These are phyloP conservation scores for Coemansia sp. DNA, from an alignment of 192 early-diverging fungal genomes.

Conservation along the genomic window DNA sequence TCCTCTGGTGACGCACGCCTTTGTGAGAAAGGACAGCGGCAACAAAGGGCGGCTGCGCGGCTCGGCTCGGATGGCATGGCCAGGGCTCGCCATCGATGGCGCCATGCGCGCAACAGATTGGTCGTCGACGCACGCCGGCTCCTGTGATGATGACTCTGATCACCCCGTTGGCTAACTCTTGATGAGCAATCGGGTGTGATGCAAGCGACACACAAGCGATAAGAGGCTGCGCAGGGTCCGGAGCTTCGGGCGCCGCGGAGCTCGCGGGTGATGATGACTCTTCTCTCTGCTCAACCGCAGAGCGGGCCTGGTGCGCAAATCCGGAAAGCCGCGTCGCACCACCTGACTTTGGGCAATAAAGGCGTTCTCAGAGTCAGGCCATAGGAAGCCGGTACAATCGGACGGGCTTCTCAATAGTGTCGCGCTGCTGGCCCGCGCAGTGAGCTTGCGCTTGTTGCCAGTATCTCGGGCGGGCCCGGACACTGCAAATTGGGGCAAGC, in stretches of 20 bases:
- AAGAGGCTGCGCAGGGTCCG: conserved; percentile 1
- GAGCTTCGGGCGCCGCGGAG: conserved; percentile 1
- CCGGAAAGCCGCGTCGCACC: not conserved
- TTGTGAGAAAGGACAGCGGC: too few relatives aligned
- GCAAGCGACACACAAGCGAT: not conserved
- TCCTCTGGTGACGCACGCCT: conserved; percentile 7
- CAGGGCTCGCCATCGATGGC: conserved; percentile 13
- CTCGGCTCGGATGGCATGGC: conserved; percentile 2
- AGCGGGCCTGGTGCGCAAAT: not conserved
- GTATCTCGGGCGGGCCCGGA: not conserved
- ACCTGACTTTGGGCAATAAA: conserved; percentile 1
- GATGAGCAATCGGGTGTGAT: conserved; percentile 12
- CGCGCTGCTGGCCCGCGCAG: not conserved
- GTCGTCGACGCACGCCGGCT: not conserved
- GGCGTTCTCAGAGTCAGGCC: not conserved
- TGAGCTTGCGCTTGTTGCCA: not conserved
- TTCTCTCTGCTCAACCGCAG: not conserved
- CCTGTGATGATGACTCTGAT: not conserved
- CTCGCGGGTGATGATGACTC: conserved; percentile 1
- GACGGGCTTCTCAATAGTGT: not conserved
- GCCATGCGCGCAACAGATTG: conserved; percentile 10
- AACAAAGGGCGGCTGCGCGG: not conserved
- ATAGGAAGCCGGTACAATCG: not conserved
- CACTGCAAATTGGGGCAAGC: not conserved
- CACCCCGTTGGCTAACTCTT: not conserved